phyloP scores from a whole-genome alignment of 306 rosid species.

The Acmispon strigosus region DNA sequence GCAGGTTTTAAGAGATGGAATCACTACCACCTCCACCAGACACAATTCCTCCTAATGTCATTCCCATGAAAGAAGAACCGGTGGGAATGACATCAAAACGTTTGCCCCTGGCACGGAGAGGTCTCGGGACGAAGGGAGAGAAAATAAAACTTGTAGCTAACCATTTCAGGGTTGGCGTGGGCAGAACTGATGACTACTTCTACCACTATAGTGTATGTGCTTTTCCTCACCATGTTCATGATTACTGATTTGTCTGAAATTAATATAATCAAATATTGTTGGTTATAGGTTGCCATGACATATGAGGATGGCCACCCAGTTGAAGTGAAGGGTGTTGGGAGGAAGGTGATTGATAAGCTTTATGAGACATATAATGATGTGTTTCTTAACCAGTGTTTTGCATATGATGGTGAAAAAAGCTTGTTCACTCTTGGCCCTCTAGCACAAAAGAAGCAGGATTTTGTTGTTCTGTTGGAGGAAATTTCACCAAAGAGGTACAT shows the following conservation, averaged over 20 bases:
- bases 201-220: slow-evolving; percentile 31
- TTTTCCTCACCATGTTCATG: neutral
- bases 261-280: neutral
- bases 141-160: slow-evolving; percentile 26
- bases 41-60: slow-evolving; percentile 12
- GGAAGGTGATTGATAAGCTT: slow-evolving; percentile 32
- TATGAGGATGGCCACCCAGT: slow-evolving; percentile 30
- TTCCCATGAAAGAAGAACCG: neutral
- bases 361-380: slow-evolving; percentile 16
- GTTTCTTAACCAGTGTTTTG: slow-evolving; percentile 11
- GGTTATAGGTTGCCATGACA: slow-evolving; percentile 29
- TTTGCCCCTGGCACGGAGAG: slow-evolving; percentile 29
- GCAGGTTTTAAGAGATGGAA: slow-evolving; percentile 26
- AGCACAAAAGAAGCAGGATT: slow-evolving; percentile 1
- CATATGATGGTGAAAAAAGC: slow-evolving; percentile 41
- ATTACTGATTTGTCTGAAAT: neutral
- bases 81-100: neutral
- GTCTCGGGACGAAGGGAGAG: slow-evolving; percentile 29
- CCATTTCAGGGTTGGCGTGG: slow-evolving; percentile 27
- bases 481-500: slow-evolving; percentile 23
- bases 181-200: slow-evolving; percentile 21
- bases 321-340: slow-evolving; percentile 28
- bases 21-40: slow-evolving; percentile 21
- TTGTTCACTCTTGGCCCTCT: slow-evolving; percentile 28
- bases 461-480: slow-evolving; percentile 24